A percentile compares a stretch with the other conserved stretches of the same genome.
These are phyloP conservation scores for Fusarium camptoceras DNA, from an alignment of 2,329 filamentous ascomycete genomes.

Conservation along the genomic window DNA sequence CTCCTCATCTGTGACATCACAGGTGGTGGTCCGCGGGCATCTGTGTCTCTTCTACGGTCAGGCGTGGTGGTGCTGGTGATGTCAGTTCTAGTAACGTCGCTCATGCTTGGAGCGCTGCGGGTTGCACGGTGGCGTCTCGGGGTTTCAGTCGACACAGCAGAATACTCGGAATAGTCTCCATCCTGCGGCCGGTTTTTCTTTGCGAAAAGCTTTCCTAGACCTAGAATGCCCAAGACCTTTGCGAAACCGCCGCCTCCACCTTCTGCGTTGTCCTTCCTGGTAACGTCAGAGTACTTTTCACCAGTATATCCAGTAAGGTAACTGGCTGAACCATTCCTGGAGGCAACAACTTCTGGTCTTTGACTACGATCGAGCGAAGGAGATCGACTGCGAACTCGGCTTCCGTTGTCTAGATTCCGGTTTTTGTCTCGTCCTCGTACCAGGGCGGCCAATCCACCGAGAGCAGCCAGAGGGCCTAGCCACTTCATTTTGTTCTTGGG, in stretches of 20 bases:
- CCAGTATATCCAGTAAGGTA: constrained; percentile 60
- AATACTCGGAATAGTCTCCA: constrained; percentile 73
- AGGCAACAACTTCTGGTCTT: constrained; percentile 64
- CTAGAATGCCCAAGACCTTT: constrained; percentile 67
- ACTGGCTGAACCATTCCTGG: constrained; percentile 66
- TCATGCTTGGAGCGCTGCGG: constrained; percentile 56
- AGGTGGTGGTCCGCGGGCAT: constrained; percentile 52
- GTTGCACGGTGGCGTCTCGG: constrained; percentile 61
- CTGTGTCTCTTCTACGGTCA: constrained; percentile 44
- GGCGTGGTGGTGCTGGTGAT: constrained; percentile 48
- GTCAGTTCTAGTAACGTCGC: constrained; percentile 55
- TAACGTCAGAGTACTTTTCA: constrained; percentile 72
- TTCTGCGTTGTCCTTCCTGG: constrained; percentile 47
- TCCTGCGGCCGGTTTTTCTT: constrained; percentile 63
- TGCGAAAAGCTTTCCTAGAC: constrained; percentile 70
- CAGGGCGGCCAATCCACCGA: constrained; percentile 62
- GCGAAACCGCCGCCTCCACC: constrained; percentile 65
- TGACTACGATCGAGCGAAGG: constrained; percentile 53
- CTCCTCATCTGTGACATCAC: constrained; percentile 61
- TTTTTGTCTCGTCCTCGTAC: constrained; percentile 59
- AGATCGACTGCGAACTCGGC: constrained; percentile 56
- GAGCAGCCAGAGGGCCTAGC: constrained; percentile 66
- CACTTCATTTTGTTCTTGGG: constrained; percentile 54
- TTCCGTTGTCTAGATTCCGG: constrained; percentile 53
- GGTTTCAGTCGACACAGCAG: constrained; percentile 71